Evolutionary conservation across 176 grass and related monocot species (phyloP).

Genomic region (Stipa capillata): DNA sequence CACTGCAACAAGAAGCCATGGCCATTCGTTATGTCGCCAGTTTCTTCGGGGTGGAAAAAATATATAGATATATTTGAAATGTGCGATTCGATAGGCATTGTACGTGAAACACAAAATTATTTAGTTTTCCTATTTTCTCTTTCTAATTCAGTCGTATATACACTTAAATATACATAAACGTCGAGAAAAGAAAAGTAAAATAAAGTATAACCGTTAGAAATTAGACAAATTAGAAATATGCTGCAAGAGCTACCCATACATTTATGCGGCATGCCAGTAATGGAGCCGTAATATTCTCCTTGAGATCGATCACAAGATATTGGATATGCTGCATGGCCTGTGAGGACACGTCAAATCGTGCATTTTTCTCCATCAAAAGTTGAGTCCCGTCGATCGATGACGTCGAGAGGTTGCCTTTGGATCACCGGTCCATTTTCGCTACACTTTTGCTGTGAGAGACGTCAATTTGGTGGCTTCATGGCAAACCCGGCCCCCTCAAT

Average conservation of each 20-base stretch:
- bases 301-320: too few relatives aligned
- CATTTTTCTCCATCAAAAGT: constrained; percentile 7
- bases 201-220: too few relatives aligned
- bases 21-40: too few relatives aligned
- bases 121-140: too few relatives aligned
- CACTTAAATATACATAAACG: too few relatives aligned
- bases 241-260: neutral
- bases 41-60: too few relatives aligned
- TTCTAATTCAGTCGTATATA: too few relatives aligned
- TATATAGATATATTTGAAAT: neutral
- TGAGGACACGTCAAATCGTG: neutral
- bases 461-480: neutral
- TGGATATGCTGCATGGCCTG: too few relatives aligned
- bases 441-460: neutral
- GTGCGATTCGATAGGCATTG: neutral
- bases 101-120: neutral
- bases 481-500: neutral
- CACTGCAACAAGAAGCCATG: too few relatives aligned
- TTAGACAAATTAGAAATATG: too few relatives aligned
- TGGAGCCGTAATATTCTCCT: constrained; percentile 20
- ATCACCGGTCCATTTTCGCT: neutral
- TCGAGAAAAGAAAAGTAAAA: too few relatives aligned
- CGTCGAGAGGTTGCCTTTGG: neutral
- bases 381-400: neutral
- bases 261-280: constrained; percentile 2